These are phyloP conservation scores for Fusarium bulbicola DNA, from an alignment of 2,329 filamentous ascomycete species.

Conservation along the genomic window DNA sequence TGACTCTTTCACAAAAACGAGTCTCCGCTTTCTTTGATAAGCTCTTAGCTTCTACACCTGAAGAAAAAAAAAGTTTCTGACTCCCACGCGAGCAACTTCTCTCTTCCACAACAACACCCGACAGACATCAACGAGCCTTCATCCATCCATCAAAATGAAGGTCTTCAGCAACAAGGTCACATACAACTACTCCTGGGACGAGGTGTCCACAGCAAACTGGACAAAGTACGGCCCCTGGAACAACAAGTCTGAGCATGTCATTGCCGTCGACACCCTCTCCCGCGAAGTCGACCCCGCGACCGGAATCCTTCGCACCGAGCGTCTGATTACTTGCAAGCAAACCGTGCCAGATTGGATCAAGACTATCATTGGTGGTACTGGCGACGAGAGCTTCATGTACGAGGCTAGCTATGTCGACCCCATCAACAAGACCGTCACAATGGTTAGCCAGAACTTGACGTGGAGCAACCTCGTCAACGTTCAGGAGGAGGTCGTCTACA, in stretches of 20 bases:
- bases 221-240: conserved; percentile 99
- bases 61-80: conserved; percentile 35
- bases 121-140: neutral
- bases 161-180: conserved; percentile 91
- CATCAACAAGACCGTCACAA: conserved; percentile 83
- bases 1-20: conserved; percentile 4
- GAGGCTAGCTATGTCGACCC: conserved; percentile 97
- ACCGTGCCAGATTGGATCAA: conserved; percentile 81
- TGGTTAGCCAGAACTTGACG: conserved; percentile 96
- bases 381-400: conserved; percentile 87
- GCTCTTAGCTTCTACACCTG: neutral
- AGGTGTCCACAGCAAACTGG: conserved; percentile 98
- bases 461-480: conserved; percentile 90
- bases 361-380: conserved; percentile 76
- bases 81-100: conserved; percentile 25
- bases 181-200: conserved; percentile 98
- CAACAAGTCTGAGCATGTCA: conserved; percentile 95
- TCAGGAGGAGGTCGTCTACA: conserved; percentile 91
- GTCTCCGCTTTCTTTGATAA: conserved; percentile 4
- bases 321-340: conserved; percentile 70
- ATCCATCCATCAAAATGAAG: conserved; percentile 73
- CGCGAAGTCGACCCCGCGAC: conserved; percentile 67
- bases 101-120: conserved; percentile 1
- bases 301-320: conserved; percentile 69
- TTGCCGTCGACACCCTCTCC: conserved; percentile 91